Base-by-base conservation (phyloP, 2,329 filamentous ascomycete genomes). In the Madurella mycetomatis region DNA sequence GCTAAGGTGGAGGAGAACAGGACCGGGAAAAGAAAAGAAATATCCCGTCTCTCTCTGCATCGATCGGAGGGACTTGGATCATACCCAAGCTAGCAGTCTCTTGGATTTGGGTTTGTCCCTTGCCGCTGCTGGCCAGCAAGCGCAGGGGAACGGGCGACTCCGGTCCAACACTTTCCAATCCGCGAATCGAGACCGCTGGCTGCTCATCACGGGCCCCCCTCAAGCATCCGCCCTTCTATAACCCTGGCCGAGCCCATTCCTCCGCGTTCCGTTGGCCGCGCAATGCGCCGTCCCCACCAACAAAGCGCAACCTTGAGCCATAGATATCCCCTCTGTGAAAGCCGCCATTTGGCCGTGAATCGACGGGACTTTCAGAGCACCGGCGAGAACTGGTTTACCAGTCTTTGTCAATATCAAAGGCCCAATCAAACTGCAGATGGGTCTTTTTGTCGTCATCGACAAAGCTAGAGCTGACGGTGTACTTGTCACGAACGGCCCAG, bases 391-490 rank as follows among this genome's bases (percentile, higher is more conserved):
- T 32, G 17, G 40, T 66, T 63, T 85, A 89, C 94, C 94, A 97
- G 70, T 96, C 90, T 82, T 97, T 99, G 75, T 87, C 82, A 71
- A 99, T 96, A 69, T 96, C 88, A 67, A 99, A 97, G 58, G 86
- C 85, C 94, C 94, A 99, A 67, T 95, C 88, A 72, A 99, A 99
- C 70, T 87, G 80, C 60, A 99, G 79, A 73, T 99, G 92, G 60
- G 82, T 86, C 73, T 90, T 85, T 72, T 94, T 87, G 76, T 99
- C 94, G 67, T 99, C 94, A 70, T 99, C 94, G 59, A 96, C 82
- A 71, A 99, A 99, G 73, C 84, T 90, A 62, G 91, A 96, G 58
- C 85, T 74, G 60, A 92, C 92, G 57, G 88, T 87, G 81, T 99
- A 99, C 74, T 91, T 85, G 60, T 91, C 94, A 58, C 94, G 88